phyloP scores from a whole-genome alignment of 2,329 filamentous ascomycete species.

The Ophiostoma piceae region DNA sequence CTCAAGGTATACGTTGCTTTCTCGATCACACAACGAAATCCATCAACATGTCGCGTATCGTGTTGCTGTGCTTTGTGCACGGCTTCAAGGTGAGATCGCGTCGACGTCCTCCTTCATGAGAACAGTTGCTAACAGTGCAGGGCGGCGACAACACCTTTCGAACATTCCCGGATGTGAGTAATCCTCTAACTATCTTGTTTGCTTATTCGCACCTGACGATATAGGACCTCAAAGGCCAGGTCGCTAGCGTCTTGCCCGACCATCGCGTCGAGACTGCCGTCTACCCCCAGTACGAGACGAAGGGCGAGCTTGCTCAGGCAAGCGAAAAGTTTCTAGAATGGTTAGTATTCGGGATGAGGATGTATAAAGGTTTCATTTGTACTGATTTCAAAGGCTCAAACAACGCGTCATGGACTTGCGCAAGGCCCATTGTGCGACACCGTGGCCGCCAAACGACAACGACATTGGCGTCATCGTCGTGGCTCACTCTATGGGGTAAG shows the following conservation, averaged over 20 bases:
- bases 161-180: constrained; percentile 50
- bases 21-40: background rate
- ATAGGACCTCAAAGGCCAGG: constrained; percentile 41
- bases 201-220: background rate
- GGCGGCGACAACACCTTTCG: constrained; percentile 66
- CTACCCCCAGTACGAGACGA: constrained; percentile 69
- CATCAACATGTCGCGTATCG: constrained; percentile 44
- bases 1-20: no score
- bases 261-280: constrained; percentile 51
- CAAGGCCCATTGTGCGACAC: constrained; percentile 63
- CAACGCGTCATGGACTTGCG: constrained; percentile 72
- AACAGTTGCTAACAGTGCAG: constrained; percentile 34
- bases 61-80: constrained; percentile 69
- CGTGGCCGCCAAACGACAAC: constrained; percentile 74
- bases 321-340: constrained; percentile 37
- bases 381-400: constrained; percentile 51
- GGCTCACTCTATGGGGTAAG: constrained; percentile 70
- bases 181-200: no score
- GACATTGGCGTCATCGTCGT: constrained; percentile 73
- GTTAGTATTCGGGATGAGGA: background rate
- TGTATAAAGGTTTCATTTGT: background rate
- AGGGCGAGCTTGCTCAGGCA: constrained; percentile 56
- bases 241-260: constrained; percentile 17
- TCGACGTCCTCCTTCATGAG: background rate
- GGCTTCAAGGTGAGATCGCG: constrained; percentile 57